Evolutionary conservation across 2,329 filamentous ascomycete species (phyloP).

Genomic region (Triangularia verruculosa): DNA sequence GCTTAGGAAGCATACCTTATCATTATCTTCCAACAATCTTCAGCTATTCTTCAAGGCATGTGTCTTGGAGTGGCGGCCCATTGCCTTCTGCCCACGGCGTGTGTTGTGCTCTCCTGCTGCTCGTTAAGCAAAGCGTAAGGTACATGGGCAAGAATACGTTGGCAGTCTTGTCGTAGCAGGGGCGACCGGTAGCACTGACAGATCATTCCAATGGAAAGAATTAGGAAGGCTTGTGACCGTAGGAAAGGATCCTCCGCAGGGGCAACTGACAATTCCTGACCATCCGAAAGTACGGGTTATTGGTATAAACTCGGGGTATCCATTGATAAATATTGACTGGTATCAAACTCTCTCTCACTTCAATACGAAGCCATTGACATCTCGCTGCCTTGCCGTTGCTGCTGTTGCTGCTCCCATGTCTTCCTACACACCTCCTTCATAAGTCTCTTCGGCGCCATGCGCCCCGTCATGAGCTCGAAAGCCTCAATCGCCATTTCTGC

Average conservation of each 20-base stretch:
- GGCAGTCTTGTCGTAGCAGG: no score
- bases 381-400: conserved; percentile 2
- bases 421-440: conserved; percentile 60
- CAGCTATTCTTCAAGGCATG: no score
- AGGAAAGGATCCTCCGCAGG: background rate
- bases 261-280: background rate
- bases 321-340: background rate
- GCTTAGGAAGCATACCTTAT: no score
- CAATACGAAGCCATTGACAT: background rate
- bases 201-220: no score
- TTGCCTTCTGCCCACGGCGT: no score
- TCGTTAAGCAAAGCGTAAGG: no score
- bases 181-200: no score
- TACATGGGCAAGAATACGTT: no score
- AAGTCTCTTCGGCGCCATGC: conserved; percentile 63
- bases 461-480: conserved; percentile 72
- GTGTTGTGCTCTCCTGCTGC: no score
- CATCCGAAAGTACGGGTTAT: background rate
- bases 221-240: background rate
- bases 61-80: no score
- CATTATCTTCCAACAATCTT: no score
- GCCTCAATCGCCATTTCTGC: conserved; percentile 74
- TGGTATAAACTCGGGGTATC: background rate
- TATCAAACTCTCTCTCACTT: background rate
- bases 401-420: conserved; percentile 41